A percentile compares a stretch with the other conserved stretches of the same genome.
phyloP scores from a whole-genome alignment of 768 basidiomycete genomes.

The Auriscalpium microsporum region DNA sequence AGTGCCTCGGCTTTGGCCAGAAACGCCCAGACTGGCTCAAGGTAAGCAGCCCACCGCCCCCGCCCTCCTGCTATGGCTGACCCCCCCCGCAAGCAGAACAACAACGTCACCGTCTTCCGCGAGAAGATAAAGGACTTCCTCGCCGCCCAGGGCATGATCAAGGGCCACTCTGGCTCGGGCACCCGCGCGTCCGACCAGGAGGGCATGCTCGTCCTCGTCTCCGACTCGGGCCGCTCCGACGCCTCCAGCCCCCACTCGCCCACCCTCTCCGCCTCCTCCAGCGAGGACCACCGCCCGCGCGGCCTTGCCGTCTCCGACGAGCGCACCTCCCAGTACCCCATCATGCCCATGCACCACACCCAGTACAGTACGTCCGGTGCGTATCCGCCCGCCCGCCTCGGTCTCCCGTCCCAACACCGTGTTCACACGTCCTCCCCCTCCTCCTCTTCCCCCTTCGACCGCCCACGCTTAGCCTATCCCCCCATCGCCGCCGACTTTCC shows the following conservation, averaged over 20 bases:
- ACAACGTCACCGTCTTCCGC: conserved; percentile 57
- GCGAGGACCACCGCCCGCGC: conserved; percentile 28
- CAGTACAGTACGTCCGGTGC: conserved; percentile 13
- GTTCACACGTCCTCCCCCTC: conserved; percentile 2
- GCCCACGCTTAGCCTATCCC: conserved; percentile 6
- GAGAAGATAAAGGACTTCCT: conserved; percentile 76
- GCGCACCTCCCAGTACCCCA: conserved; percentile 21
- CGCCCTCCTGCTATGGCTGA: neutral
- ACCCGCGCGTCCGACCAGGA: conserved; percentile 49
- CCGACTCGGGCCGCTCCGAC: conserved; percentile 28
- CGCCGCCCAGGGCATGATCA: conserved; percentile 81
- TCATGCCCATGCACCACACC: conserved; percentile 17
- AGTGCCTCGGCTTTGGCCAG: conserved; percentile 79
- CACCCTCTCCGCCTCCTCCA: conserved; percentile 39
- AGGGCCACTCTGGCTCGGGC: conserved; percentile 71
- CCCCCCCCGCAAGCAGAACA: conserved; percentile 44
- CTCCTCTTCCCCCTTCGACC: no score
- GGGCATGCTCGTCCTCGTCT: conserved; percentile 44
- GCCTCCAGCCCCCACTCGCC: conserved; percentile 32
- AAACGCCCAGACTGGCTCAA: conserved; percentile 83
- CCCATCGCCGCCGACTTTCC: conserved; percentile 6
- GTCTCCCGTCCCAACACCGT: conserved; percentile 15
- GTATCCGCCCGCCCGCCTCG: neutral
- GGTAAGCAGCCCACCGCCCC: conserved; percentile 33
- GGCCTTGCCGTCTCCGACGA: conserved; percentile 24